These are phyloP conservation scores for Arctostaphylos glauca DNA, from an alignment of 148 eudicot genomes.

Conservation along the genomic window DNA sequence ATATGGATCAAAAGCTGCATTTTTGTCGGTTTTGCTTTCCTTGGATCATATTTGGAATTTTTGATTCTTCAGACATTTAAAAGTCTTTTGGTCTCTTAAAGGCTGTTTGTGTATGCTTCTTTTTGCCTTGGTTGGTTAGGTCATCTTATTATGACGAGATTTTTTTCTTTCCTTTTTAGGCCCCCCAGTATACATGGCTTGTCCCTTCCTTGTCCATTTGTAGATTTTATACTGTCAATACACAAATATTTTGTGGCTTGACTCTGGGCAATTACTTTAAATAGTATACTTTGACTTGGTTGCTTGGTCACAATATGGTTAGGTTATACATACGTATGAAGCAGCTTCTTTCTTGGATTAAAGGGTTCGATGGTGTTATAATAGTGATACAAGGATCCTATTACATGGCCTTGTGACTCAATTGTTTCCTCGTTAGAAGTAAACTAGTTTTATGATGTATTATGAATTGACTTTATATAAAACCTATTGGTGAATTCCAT, in stretches of 20 bases:
- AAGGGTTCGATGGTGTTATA: not conserved
- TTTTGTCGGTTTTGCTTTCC: not conserved
- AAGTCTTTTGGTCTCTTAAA: not conserved
- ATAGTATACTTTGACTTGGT: not conserved
- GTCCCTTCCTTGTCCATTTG: not conserved
- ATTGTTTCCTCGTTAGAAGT: not conserved
- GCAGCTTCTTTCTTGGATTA: not conserved
- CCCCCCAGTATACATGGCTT: not conserved
- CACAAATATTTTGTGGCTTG: not conserved
- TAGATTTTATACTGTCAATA: not conserved
- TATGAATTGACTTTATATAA: not conserved
- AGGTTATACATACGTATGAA: not conserved
- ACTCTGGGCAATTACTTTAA: not conserved
- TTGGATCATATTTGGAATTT: not conserved
- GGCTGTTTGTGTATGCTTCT: not conserved
- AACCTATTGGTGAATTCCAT: constrained; percentile 1
- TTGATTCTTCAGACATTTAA: not conserved
- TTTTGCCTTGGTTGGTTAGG: not conserved
- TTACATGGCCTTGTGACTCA: not conserved
- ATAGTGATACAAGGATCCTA: not conserved
- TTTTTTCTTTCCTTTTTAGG: not conserved
- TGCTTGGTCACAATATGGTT: not conserved
- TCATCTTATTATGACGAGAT: not conserved
- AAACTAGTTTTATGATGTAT: not conserved
- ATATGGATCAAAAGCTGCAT: not conserved